A percentile compares a stretch with the other conserved stretches of the same genome.
Evolutionary conservation across 768 basidiomycete genomes (phyloP).

Genomic region (Trametes cinnabarina): DNA sequence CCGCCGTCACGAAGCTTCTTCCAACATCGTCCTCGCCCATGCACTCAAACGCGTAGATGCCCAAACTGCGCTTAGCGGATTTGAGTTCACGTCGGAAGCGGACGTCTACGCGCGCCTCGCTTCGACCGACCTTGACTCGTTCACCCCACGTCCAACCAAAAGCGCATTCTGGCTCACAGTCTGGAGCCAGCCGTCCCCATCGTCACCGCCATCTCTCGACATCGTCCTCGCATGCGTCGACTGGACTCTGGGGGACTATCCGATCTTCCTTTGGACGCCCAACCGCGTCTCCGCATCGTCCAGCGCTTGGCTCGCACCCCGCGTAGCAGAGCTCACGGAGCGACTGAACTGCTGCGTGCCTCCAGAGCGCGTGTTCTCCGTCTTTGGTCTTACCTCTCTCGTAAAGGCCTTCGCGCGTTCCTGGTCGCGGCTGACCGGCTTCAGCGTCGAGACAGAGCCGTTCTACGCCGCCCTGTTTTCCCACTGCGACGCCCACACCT

Average conservation of each 20-base stretch:
- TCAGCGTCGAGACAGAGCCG: constrained; percentile 39
- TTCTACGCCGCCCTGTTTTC: constrained; percentile 52
- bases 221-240: constrained; percentile 48
- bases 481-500: constrained; percentile 40
- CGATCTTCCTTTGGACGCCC: constrained; percentile 51
- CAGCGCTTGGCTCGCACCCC: constrained; percentile 33
- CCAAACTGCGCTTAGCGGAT: constrained; percentile 38
- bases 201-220: constrained; percentile 34
- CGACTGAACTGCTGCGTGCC: constrained; percentile 39
- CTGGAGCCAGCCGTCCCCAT: constrained; percentile 39
- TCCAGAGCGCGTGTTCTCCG: constrained; percentile 47
- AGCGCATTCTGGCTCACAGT: constrained; percentile 50
- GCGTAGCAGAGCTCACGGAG: constrained; percentile 37
- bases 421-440: constrained; percentile 45
- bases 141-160: constrained; percentile 18
- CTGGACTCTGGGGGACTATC: constrained; percentile 45
- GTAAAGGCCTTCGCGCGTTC: constrained; percentile 41
- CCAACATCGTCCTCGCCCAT: constrained; percentile 53
- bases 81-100: constrained; percentile 34
- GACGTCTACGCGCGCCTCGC: constrained; percentile 32
- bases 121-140: constrained; percentile 25
- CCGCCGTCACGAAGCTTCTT: constrained; percentile 43
- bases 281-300: constrained; percentile 28
- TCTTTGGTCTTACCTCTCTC: constrained; percentile 45
- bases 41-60: constrained; percentile 43